Evolutionary conservation across 805 yeast species (phyloP), one percentile per base, ranked within the genome.

Genomic region (Metschnikowia borealis): DNA sequence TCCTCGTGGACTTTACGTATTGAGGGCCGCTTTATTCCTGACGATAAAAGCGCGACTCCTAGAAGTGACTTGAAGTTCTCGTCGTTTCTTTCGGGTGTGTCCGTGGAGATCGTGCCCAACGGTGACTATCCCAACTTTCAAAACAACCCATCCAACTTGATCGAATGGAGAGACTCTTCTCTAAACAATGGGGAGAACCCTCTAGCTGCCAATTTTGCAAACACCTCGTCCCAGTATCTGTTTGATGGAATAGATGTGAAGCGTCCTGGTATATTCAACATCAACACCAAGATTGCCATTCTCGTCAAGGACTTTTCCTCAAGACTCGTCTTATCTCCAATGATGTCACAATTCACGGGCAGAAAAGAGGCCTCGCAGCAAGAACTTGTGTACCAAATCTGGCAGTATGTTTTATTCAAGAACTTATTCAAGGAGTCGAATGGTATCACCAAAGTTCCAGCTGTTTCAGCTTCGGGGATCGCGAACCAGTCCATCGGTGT

Each of bases 201-300:
- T 8, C 55, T 11, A 67, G 68, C 54, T 58, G 60, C 51, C 57
- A 39, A 48, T 33, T 46, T 46, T 31, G 47, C 56, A 2, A 60
- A 60, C 36, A 53, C 54, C 32, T 48, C 58, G 18, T 43, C 59
- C 47, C 62, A 56, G 46, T 49, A 57, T 34, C 65, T 59, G 45
- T 92, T 92, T 64, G 98, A 94, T 66, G 97, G 96, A 1, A 69
- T 94, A 50, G 97, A 91, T 63, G 80, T 94, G 49, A 86, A 86
- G 61, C 81, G 99, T 60, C 72, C 78, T 15, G 98, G 98, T 2
- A 62, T 70, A 10, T 71, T 64, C 55, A 67, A 68, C 52, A 60
- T 91, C 44, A 75, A 80, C 41, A 81, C 87, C 45, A 81, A 81
- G 49, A 83, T 94, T 49, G 87, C 89, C 4, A 77, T 94, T 49